Conservation (phyloP, 139 green algal species). For the Spirogloea muscicola region DNA sequence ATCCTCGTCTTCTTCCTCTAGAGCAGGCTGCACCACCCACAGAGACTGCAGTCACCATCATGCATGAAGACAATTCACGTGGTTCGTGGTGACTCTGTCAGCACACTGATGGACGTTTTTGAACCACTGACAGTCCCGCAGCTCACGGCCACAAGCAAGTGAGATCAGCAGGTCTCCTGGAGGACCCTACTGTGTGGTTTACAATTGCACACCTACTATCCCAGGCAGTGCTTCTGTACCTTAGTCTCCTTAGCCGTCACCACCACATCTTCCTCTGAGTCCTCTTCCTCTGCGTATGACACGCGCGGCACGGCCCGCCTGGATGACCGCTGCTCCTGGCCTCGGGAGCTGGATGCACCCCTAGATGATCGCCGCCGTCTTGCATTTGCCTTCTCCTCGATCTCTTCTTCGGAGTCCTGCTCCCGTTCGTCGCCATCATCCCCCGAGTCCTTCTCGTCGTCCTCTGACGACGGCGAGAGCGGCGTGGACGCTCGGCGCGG, state of each 20-base stretch:
- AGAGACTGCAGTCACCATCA: neutral
- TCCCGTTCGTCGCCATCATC: constrained; percentile 1
- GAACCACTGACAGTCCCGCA: neutral
- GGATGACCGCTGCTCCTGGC: constrained; percentile 15
- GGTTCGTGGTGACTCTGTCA: too few relatives aligned
- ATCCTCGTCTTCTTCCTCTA: constrained; percentile 8
- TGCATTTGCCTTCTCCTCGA: neutral
- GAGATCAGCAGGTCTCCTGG: too few relatives aligned
- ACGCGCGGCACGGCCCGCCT: constrained; percentile 30
- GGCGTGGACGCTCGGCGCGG: too few relatives aligned
- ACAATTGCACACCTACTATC: constrained; percentile 41
- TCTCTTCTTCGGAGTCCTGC: constrained; percentile 12
- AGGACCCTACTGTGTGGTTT: too few relatives aligned
- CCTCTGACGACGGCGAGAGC: neutral
- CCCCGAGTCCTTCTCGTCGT: neutral
- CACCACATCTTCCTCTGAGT: constrained; percentile 35
- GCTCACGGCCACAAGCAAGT: too few relatives aligned
- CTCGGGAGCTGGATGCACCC: neutral
- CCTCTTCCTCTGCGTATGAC: constrained; percentile 40
- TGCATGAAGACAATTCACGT: too few relatives aligned
- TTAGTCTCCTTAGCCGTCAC: constrained; percentile 1
- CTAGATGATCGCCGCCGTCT: constrained; percentile 1
- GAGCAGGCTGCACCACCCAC: neutral
- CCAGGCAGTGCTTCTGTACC: constrained; percentile 9
- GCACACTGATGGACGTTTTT: neutral